Evolutionary conservation across 2,329 filamentous ascomycete species (phyloP).

Genomic region (Cladophialophora yegresii): DNA sequence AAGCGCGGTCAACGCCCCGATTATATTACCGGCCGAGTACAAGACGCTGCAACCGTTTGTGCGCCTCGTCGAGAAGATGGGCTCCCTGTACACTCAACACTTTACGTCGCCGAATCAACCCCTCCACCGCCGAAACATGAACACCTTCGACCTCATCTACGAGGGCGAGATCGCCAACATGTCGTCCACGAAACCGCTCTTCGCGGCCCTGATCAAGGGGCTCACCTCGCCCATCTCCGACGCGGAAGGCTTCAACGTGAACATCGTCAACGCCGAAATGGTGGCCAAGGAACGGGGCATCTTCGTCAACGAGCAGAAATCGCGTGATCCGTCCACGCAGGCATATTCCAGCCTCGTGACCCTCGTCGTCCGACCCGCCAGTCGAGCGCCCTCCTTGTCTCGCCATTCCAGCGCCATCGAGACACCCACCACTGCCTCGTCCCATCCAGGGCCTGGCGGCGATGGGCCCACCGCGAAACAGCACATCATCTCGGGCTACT

Average conservation of each 20-base stretch:
- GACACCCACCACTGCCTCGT: constrained; percentile 15
- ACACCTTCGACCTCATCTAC: constrained; percentile 72
- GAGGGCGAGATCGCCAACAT: constrained; percentile 72
- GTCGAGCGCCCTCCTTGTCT: constrained; percentile 44
- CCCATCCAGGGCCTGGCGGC: constrained; percentile 3
- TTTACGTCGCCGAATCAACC: constrained; percentile 49
- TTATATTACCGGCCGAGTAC: constrained; percentile 80
- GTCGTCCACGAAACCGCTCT: constrained; percentile 74
- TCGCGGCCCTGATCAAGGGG: constrained; percentile 76
- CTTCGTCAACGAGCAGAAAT: constrained; percentile 71
- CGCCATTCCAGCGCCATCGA: constrained; percentile 28
- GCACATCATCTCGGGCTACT: constrained; percentile 54
- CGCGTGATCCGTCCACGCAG: constrained; percentile 60
- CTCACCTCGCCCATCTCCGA: constrained; percentile 69
- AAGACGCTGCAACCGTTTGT: constrained; percentile 76
- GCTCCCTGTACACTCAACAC: constrained; percentile 75
- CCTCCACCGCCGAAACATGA: constrained; percentile 57
- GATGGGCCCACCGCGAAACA: constrained; percentile 40
- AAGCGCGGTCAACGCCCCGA: constrained; percentile 75
- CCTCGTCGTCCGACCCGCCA: constrained; percentile 56
- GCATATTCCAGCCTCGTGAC: constrained; percentile 73
- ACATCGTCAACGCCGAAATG: constrained; percentile 78
- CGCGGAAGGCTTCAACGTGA: constrained; percentile 67
- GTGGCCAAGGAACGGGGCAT: constrained; percentile 77
- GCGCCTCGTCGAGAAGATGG: constrained; percentile 75